Base-by-base conservation (phyloP, 768 basidiomycete species). In the Podaxis sp. region DNA sequence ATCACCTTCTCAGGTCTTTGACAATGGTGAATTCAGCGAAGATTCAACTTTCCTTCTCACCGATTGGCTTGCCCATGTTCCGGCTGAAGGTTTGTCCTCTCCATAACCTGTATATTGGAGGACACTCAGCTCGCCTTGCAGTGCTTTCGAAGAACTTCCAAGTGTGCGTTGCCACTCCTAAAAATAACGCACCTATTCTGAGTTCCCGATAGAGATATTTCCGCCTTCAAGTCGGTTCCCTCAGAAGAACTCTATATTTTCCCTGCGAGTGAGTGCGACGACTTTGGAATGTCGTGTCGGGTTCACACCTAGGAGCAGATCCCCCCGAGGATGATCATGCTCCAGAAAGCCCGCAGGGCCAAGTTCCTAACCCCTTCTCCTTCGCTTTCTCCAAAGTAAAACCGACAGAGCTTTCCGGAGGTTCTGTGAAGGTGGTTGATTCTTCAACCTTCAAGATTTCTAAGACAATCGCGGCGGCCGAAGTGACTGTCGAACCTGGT, bases 401-500 rank as follows among this genome's bases (percentile, higher is more conserved):
- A 16, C 69, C 75, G 5, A 83, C 79, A 3, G 66, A 74, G 52
- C 69, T 79, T 7, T 62, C 73, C 6, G 85, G 85, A 1, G 84
- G 84, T 14, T 70, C 74, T 1, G 77, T 80, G 47, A 83, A 82
- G 66, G 72, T 81, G 44, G 79, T 81, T 11, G 84, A 84, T 67
- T 79, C 82, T 0, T 73, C 77, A 6, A 79, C 73, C 13, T 87
- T 87, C 72, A 71, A 76, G 21, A 68, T 81, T 23, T 77, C 84
- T n/a, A 79, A 69, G 59, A 79, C 77, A 1, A 84, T 84, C 50
- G 75, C 82, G 11, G 82, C 77, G 2, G 85, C 82, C 16, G 83
- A 85, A 68, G 79, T 87, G 9, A 82, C 78, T 11, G 79, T 87
- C 16, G 76, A 82, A 52, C 82, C 83, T 10, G 84, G 84, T 47